Conservation (phyloP, 2,329 filamentous ascomycete genomes). For the Amesomyces nigricolor region DNA sequence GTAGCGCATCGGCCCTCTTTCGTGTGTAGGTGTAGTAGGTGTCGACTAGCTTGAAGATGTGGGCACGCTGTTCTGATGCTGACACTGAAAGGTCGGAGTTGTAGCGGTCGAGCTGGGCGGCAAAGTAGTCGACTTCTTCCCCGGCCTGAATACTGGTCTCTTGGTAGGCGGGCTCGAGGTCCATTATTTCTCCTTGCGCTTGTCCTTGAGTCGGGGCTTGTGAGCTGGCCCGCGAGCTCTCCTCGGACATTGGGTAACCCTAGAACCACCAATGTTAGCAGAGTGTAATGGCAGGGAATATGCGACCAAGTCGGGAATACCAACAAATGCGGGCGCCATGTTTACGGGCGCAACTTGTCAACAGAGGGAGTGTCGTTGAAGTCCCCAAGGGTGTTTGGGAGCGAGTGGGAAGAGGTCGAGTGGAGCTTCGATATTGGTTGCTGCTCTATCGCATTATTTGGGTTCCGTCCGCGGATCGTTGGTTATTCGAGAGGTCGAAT, state of each 20-base stretch:
- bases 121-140: constrained; percentile 81
- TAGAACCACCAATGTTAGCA: constrained; percentile 16
- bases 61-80: constrained; percentile 52
- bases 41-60: constrained; percentile 63
- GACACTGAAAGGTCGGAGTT: constrained; percentile 46
- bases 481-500: not conserved
- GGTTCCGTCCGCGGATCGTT: not conserved
- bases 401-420: not conserved
- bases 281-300: not conserved
- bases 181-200: constrained; percentile 27
- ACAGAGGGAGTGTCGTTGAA: not conserved
- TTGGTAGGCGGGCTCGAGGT: constrained; percentile 31
- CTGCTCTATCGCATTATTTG: constrained; percentile 13
- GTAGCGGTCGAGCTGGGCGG: constrained; percentile 74
- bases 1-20: constrained; percentile 40
- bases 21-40: constrained; percentile 56
- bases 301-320: not conserved
- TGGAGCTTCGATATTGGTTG: not conserved
- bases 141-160: constrained; percentile 54
- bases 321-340: constrained; percentile 26
- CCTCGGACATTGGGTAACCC: constrained; percentile 20
- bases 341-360: not conserved
- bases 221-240: constrained; percentile 17
- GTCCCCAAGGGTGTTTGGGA: not conserved
- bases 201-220: constrained; percentile 20